A percentile compares a stretch with the other conserved stretches of the same genome.
phyloP scores from a whole-genome alignment of 2,329 filamentous ascomycete species.

The Diplocarpon rosae region DNA sequence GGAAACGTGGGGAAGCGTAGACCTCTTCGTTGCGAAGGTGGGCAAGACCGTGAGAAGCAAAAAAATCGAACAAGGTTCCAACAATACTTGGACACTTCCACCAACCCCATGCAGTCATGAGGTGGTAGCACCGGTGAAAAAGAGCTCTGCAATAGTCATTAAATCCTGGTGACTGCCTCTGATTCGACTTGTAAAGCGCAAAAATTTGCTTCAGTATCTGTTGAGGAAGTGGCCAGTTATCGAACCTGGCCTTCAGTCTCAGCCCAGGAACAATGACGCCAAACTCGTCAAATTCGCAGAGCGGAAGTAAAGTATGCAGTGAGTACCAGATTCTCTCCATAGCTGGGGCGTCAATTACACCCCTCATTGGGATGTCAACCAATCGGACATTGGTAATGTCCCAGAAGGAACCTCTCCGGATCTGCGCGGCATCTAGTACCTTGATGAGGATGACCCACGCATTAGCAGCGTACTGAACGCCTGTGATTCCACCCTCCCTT shows the following conservation, averaged over 20 bases:
- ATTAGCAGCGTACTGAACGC: slow-evolving; percentile 35
- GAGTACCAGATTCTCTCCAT: slow-evolving; percentile 48
- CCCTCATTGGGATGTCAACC: slow-evolving; percentile 28
- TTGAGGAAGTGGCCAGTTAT: slow-evolving; percentile 52
- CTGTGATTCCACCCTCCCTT: slow-evolving; percentile 41
- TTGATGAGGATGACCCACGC: slow-evolving; percentile 51
- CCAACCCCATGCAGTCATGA: slow-evolving; percentile 58
- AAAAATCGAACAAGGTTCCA: slow-evolving; percentile 56
- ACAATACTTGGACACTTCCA: slow-evolving; percentile 41
- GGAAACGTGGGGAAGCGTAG: slow-evolving; percentile 47
- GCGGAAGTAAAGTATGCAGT: slow-evolving; percentile 49
- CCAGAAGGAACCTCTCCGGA: slow-evolving; percentile 49
- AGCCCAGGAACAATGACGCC: slow-evolving; percentile 37
- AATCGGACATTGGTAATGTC: slow-evolving; percentile 40
- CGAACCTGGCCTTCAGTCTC: slow-evolving; percentile 32
- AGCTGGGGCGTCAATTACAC: slow-evolving; percentile 32
- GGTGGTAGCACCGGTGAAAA: slow-evolving; percentile 48
- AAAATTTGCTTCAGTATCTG: slow-evolving; percentile 46
- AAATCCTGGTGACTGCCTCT: slow-evolving; percentile 47
- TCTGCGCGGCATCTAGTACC: slow-evolving; percentile 37
- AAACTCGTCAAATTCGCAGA: slow-evolving; percentile 45
- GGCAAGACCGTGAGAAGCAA: slow-evolving; percentile 48
- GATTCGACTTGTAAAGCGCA: slow-evolving; percentile 43
- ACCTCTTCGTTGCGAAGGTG: slow-evolving; percentile 56
- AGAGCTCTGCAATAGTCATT: slow-evolving; percentile 53